Percentiles rank a stretch among this genome's conserved stretches.
Evolutionary conservation across 768 basidiomycete genomes (phyloP).

Genomic region (Suillus subalutaceus): DNA sequence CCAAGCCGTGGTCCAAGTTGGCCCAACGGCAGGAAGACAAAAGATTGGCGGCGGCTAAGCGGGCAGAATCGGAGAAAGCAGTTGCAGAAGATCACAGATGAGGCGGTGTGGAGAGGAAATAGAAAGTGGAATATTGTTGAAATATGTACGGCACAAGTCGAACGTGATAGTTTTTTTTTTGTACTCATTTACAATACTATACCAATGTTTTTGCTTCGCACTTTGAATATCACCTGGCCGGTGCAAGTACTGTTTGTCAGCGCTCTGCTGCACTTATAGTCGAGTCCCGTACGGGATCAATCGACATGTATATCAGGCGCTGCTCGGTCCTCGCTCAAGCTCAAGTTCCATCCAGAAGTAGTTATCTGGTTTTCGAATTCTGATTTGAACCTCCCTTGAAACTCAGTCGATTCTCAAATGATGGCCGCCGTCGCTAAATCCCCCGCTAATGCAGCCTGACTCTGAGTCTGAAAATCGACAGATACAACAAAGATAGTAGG

Average conservation of each 20-base stretch:
- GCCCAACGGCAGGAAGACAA: not conserved
- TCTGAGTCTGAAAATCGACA: not conserved
- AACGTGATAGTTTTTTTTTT: not conserved
- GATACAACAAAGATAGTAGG: not conserved
- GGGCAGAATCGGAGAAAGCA: not conserved
- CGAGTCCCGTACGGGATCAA: not conserved
- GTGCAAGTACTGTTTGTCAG: not conserved
- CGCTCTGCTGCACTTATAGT: not conserved
- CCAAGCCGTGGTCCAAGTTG: not conserved
- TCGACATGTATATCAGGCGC: not conserved
- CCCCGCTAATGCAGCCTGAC: not conserved
- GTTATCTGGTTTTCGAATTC: not conserved
- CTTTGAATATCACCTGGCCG: not conserved
- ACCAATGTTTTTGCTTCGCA: not conserved
- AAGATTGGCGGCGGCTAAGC: not conserved
- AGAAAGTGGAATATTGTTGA: not conserved
- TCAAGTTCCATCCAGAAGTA: not conserved
- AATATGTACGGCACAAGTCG: not conserved
- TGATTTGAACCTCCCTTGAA: not conserved
- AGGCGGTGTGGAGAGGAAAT: not conserved
- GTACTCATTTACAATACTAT: no score
- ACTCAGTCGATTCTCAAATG: not conserved
- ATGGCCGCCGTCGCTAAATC: not conserved
- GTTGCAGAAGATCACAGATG: not conserved
- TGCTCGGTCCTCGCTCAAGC: not conserved